Evolutionary conservation across 306 rosid species (phyloP).

Genomic region (Quercus dentata): DNA sequence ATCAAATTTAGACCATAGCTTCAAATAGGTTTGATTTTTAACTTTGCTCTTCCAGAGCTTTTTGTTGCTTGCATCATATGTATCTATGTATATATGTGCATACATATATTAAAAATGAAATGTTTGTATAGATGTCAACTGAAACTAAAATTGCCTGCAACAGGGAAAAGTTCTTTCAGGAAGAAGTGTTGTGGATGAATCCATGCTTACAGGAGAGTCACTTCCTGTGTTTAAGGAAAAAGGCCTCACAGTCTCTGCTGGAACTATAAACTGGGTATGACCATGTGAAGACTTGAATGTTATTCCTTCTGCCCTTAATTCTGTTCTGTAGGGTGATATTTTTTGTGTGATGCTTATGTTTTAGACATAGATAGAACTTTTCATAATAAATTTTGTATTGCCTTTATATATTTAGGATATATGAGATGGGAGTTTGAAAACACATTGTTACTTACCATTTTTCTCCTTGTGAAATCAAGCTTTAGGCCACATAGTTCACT

Average conservation of each 20-base stretch:
- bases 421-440: background rate
- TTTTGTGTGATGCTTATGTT: background rate
- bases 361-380: background rate
- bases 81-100: background rate
- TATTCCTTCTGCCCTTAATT: background rate
- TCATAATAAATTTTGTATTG: background rate
- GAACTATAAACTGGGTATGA: conserved; percentile 93
- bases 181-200: conserved; percentile 96
- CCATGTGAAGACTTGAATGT: conserved; percentile 18
- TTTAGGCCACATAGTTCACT: background rate
- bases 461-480: background rate
- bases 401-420: background rate
- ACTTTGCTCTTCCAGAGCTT: background rate
- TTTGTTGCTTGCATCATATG: background rate
- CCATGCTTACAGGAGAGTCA: conserved; percentile 99
- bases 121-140: conserved; percentile 24
- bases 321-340: background rate
- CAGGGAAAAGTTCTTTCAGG: conserved; percentile 91
- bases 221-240: conserved; percentile 92
- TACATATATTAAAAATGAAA: conserved; percentile 20
- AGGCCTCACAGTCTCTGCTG: conserved; percentile 83
- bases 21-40: background rate
- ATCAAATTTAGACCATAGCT: too few species aligned
- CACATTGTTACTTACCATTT: background rate
- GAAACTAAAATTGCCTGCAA: conserved; percentile 21